phyloP scores from a whole-genome alignment of 1,284 basidiomycete species.

The Trichosporon sp. region DNA sequence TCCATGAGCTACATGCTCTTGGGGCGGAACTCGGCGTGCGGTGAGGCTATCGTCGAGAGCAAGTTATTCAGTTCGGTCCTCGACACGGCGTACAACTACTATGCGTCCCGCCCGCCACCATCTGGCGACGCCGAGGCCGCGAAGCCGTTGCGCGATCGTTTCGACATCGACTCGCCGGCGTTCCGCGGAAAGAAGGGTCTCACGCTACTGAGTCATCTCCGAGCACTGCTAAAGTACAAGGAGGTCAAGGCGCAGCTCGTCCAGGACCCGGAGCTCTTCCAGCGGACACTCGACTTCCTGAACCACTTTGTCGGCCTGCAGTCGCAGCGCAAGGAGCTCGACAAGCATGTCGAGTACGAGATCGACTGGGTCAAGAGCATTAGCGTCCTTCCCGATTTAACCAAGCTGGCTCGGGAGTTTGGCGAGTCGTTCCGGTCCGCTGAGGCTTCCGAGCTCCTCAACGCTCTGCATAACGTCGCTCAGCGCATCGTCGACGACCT shows the following conservation, averaged over 20 bases:
- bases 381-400: slow-evolving; percentile 80
- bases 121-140: not conserved
- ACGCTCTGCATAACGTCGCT: slow-evolving; percentile 64
- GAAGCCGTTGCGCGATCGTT: slow-evolving; percentile 17
- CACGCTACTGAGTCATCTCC: slow-evolving; percentile 76
- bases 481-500: slow-evolving; percentile 65
- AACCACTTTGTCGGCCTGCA: slow-evolving; percentile 86
- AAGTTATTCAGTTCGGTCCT: slow-evolving; percentile 70
- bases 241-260: slow-evolving; percentile 73
- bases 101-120: slow-evolving; percentile 40
- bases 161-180: slow-evolving; percentile 74
- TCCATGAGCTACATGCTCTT: slow-evolving; percentile 86
- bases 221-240: slow-evolving; percentile 58
- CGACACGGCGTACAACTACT: slow-evolving; percentile 76
- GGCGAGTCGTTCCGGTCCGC: slow-evolving; percentile 64
- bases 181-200: slow-evolving; percentile 93
- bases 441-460: slow-evolving; percentile 57
- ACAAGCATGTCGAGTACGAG: slow-evolving; percentile 85
- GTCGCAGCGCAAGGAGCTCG: slow-evolving; percentile 73
- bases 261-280: slow-evolving; percentile 57
- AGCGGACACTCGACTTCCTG: slow-evolving; percentile 60
- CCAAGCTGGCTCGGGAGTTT: slow-evolving; percentile 78
- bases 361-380: slow-evolving; percentile 93
- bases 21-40: slow-evolving; percentile 71
- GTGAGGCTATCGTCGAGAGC: slow-evolving; percentile 67